Conservation (phyloP, 768 basidiomycete genomes). For the Multifurca ochricompacta region DNA sequence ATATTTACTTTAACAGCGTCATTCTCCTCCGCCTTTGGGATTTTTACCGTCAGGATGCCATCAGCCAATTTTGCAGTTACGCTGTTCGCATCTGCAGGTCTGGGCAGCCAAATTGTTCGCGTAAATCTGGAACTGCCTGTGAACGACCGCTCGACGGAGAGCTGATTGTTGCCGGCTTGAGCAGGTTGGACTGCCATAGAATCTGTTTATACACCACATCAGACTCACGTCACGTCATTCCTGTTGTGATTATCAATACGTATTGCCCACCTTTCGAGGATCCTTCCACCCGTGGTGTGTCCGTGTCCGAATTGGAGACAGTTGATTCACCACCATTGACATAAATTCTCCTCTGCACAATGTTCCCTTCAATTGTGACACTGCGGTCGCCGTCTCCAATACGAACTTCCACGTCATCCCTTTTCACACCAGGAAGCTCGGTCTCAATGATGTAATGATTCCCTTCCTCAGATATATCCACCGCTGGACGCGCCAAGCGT, state of each 20-base stretch:
- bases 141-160: constrained; percentile 56
- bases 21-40: constrained; percentile 55
- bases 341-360: constrained; percentile 20
- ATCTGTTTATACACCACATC: constrained; percentile 20
- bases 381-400: constrained; percentile 65
- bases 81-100: constrained; percentile 46
- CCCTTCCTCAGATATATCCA: constrained; percentile 62
- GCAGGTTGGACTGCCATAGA: constrained; percentile 10
- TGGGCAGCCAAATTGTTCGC: constrained; percentile 67
- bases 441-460: constrained; percentile 64
- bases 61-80: constrained; percentile 60
- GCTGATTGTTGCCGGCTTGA: constrained; percentile 27
- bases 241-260: not conserved
- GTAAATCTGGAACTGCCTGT: constrained; percentile 49
- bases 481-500: constrained; percentile 38
- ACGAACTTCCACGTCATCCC: constrained; percentile 64
- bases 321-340: not conserved
- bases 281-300: not conserved
- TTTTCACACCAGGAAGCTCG: constrained; percentile 71
- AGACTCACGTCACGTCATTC: constrained; percentile 15
- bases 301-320: not conserved
- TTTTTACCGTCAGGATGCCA: constrained; percentile 57
- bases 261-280: not conserved
- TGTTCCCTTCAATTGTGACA: constrained; percentile 64
- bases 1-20: constrained; percentile 43